These are phyloP conservation scores for Pachysandra terminalis DNA, from an alignment of 164 flowering plant genomes.

Conservation along the genomic window DNA sequence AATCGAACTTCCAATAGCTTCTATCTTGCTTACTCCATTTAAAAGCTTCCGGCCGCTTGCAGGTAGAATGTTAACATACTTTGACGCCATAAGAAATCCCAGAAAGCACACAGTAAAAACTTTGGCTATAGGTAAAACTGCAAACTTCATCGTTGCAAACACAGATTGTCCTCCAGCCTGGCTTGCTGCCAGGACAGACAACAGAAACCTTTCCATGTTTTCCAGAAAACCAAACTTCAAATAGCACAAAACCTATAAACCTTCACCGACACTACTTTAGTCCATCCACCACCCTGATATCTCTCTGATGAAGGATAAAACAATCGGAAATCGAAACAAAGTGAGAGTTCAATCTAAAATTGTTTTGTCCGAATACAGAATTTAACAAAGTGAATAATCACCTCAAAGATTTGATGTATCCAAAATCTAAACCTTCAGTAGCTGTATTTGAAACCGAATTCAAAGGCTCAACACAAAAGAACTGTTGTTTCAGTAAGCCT, in stretches of 20 bases:
- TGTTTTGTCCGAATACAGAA: too few relatives aligned
- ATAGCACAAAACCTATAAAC: not conserved
- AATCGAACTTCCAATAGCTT: not conserved
- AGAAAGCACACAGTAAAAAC: constrained; percentile 87
- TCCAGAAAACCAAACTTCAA: not conserved
- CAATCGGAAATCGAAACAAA: too few relatives aligned
- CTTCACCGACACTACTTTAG: not conserved
- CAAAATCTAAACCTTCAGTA: not conserved
- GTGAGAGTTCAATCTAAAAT: too few relatives aligned
- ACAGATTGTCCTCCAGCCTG: constrained; percentile 52
- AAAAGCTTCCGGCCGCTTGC: constrained; percentile 80
- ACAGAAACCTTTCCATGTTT: constrained; percentile 39
- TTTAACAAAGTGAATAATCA: too few relatives aligned
- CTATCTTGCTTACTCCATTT: constrained; percentile 63
- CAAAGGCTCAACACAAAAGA: constrained; percentile 2
- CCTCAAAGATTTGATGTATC: not conserved
- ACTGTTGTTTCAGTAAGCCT: not conserved
- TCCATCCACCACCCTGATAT: not conserved
- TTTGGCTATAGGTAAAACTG: constrained; percentile 87
- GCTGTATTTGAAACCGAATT: not conserved
- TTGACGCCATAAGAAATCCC: constrained; percentile 94
- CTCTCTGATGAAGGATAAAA: too few relatives aligned
- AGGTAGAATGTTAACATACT: constrained; percentile 84
- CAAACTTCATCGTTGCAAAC: constrained; percentile 60
- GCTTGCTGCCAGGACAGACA: constrained; percentile 19